Evolutionary conservation across 2,329 filamentous ascomycete species (phyloP).

Genomic region (Fusarium temperatum): DNA sequence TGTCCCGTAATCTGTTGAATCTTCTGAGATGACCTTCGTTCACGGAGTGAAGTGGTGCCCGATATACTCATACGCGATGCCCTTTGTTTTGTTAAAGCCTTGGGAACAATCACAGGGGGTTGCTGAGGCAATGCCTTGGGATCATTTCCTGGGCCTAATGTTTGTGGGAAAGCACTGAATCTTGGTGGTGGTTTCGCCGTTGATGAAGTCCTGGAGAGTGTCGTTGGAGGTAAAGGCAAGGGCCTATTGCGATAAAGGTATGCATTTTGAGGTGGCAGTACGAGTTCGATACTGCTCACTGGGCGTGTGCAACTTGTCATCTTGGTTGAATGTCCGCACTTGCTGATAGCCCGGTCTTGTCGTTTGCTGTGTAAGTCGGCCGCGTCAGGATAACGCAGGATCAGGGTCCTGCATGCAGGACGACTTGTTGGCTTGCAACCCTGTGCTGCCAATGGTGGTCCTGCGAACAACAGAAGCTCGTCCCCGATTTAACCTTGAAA

Average conservation of each 20-base stretch:
- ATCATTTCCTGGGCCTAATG: constrained; percentile 32
- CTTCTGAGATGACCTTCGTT: constrained; percentile 49
- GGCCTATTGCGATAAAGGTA: constrained; percentile 35
- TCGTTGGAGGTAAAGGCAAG: constrained; percentile 32
- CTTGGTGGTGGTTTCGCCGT: constrained; percentile 13
- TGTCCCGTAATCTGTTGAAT: constrained; percentile 54
- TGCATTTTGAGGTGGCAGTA: constrained; percentile 37
- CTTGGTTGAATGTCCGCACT: not conserved
- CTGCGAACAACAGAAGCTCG: constrained; percentile 12
- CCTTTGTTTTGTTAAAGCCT: constrained; percentile 25
- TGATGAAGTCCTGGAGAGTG: constrained; percentile 9
- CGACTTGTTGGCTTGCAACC: constrained; percentile 19
- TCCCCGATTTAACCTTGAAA: constrained; percentile 9
- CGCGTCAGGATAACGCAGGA: constrained; percentile 7
- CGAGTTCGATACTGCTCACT: constrained; percentile 26
- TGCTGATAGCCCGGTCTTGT: not conserved
- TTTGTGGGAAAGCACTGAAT: constrained; percentile 31
- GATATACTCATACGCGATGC: constrained; percentile 34
- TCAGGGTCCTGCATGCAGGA: constrained; percentile 20
- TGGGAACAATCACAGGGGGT: constrained; percentile 15
- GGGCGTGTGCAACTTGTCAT: constrained; percentile 31
- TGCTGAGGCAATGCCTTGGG: constrained; percentile 24
- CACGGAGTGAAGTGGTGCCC: constrained; percentile 23
- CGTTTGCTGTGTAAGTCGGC: not conserved
- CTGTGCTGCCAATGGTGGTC: constrained; percentile 13